phyloP scores from a whole-genome alignment of 2,329 filamentous ascomycete species.

The Aschersonia sp. region DNA sequence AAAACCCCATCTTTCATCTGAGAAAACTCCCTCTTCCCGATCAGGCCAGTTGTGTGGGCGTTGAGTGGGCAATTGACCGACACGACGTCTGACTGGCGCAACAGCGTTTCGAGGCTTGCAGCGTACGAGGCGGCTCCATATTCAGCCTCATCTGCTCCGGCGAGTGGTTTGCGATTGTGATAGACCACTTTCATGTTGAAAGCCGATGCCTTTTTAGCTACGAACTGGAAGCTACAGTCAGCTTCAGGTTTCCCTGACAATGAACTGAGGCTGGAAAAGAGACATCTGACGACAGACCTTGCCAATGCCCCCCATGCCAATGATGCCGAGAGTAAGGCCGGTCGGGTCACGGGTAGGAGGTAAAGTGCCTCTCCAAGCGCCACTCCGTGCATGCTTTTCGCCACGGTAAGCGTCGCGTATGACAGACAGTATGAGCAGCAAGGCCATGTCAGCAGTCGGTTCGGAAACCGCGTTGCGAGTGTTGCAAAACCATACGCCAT shows the following conservation, averaged over 20 bases:
- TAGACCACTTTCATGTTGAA: conserved; percentile 31
- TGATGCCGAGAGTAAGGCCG: conserved; percentile 28
- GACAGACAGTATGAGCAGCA: conserved; percentile 17
- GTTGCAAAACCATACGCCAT: conserved; percentile 38
- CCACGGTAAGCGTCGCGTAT: conserved; percentile 28
- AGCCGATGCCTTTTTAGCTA: conserved; percentile 21
- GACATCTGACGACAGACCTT: conserved; percentile 3
- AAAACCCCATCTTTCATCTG: conserved; percentile 31
- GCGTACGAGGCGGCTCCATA: conserved; percentile 19
- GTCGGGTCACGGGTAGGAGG: conserved; percentile 25
- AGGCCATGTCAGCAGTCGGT: conserved; percentile 34
- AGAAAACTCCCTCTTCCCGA: conserved; percentile 22
- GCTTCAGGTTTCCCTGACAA: too few relatives aligned
- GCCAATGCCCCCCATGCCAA: conserved; percentile 33
- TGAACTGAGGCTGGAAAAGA: too few relatives aligned
- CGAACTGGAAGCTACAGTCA: conserved; percentile 10
- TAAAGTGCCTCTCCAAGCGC: conserved; percentile 20
- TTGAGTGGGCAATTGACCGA: conserved; percentile 26
- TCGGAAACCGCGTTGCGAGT: conserved; percentile 36
- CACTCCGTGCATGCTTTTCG: conserved; percentile 20
- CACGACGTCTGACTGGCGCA: conserved; percentile 25
- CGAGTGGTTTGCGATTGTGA: conserved; percentile 22
- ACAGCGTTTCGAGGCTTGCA: conserved; percentile 21
- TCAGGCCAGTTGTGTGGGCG: conserved; percentile 21
- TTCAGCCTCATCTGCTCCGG: conserved; percentile 16